phyloP scores from a whole-genome alignment of 495 filamentous ascomycete genomes.

The Bathelium albidoporum region DNA sequence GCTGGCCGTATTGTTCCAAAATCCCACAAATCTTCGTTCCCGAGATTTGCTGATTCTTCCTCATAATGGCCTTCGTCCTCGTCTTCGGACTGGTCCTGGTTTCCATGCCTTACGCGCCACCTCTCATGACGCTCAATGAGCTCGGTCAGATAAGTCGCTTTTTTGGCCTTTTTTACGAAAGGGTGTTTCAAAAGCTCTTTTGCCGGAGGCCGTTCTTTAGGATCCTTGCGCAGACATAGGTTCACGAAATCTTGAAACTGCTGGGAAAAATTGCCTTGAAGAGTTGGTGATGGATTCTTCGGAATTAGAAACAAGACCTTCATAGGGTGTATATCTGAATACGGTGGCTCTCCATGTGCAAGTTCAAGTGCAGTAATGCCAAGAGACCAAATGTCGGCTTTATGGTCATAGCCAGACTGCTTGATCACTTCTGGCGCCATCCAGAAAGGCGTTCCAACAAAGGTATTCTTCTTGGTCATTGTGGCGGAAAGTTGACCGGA shows the following conservation, averaged over 20 bases:
- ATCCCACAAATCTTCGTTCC: conserved; percentile 81
- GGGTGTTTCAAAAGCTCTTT: conserved; percentile 81
- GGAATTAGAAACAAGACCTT: conserved; percentile 96
- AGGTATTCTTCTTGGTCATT: conserved; percentile 99
- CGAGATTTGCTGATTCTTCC: conserved; percentile 34
- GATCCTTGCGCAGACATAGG: conserved; percentile 75
- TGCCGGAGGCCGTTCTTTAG: conserved; percentile 75
- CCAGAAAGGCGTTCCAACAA: conserved; percentile 98
- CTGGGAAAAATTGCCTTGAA: conserved; percentile 79
- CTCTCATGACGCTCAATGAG: conserved; percentile 81
- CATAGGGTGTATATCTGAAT: conserved; percentile 97
- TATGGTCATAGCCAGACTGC: conserved; percentile 95
- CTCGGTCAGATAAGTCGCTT: conserved; percentile 82
- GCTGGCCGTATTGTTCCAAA: conserved; percentile 82
- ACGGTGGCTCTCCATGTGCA: conserved; percentile 86
- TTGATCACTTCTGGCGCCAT: conserved; percentile 99
- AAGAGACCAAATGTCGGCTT: conserved; percentile 98
- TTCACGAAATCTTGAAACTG: conserved; percentile 93
- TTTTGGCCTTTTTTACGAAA: conserved; percentile 82
- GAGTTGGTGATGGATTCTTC: conserved; percentile 75
- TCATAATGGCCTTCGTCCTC: conserved; percentile 50
- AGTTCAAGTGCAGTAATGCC: conserved; percentile 94
- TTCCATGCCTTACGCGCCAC: conserved; percentile 62
- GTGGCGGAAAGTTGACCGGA: conserved; percentile 94
- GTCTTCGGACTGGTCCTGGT: conserved; percentile 33